A percentile compares a stretch with the other conserved stretches of the same genome.
Conservation (phyloP, 73 alveolate genomes). For the Stentor coeruleus region DNA sequence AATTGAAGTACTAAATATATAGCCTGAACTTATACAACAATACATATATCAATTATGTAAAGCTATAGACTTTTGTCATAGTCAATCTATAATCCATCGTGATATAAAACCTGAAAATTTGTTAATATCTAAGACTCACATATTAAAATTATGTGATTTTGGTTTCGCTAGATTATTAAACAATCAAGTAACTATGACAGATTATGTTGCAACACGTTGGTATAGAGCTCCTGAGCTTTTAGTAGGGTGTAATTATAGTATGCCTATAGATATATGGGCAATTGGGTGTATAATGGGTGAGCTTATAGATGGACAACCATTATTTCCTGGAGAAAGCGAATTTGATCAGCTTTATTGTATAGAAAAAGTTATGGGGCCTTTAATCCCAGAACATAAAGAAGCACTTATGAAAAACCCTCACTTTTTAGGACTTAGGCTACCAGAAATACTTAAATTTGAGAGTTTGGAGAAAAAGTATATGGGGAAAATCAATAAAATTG, state of each 20-base stretch:
- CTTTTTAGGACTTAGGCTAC: constrained; percentile 26
- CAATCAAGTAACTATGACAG: constrained; percentile 48
- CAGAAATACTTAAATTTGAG: not conserved
- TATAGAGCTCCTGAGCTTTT: constrained; percentile 46
- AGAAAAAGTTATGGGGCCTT: not conserved
- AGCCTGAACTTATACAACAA: constrained; percentile 39
- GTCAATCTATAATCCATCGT: not conserved
- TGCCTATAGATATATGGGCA: constrained; percentile 2
- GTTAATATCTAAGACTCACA: not conserved
- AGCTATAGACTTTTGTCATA: constrained; percentile 46
- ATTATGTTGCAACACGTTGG: constrained; percentile 52
- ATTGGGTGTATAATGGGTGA: constrained; percentile 6
- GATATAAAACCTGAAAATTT: constrained; percentile 7
- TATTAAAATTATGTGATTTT: constrained; percentile 65
- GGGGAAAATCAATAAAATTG: not conserved
- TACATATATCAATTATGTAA: constrained; percentile 32
- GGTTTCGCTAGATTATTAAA: constrained; percentile 76
- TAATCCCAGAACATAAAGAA: not conserved
- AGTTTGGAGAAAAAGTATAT: not conserved
- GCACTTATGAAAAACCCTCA: not conserved
- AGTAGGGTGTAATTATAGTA: constrained; percentile 14
- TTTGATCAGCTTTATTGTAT: not conserved
- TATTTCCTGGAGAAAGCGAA: not conserved
- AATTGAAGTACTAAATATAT: no score
- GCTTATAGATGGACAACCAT: constrained; percentile 7